A percentile compares a stretch with the other conserved stretches of the same genome.
These are phyloP conservation scores for Aspergillus homomorphus DNA, from an alignment of 495 filamentous ascomycete species.

Conservation along the genomic window DNA sequence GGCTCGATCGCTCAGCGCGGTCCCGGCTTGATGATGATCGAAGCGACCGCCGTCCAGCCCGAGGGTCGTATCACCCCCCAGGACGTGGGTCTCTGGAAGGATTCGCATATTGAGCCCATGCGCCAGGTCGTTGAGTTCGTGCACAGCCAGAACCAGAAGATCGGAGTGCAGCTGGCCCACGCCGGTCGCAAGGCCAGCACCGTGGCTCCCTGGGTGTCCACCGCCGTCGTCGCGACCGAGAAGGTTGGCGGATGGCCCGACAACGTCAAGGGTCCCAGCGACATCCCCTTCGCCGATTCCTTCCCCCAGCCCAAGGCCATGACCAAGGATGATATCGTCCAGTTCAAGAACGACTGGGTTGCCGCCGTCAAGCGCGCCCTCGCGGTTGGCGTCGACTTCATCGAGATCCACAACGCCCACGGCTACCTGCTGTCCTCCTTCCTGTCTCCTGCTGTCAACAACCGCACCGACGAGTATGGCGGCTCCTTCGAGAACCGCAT, in stretches of 20 bases:
- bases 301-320: conserved; percentile 53
- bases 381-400: conserved; percentile 56
- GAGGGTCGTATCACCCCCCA: conserved; percentile 78
- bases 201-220: conserved; percentile 65
- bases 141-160: conserved; percentile 67
- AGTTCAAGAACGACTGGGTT: conserved; percentile 55
- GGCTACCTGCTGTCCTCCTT: conserved; percentile 67
- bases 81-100: conserved; percentile 69
- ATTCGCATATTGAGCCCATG: conserved; percentile 64
- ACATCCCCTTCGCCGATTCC: conserved; percentile 50
- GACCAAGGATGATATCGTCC: conserved; percentile 54
- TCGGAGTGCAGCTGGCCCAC: conserved; percentile 73
- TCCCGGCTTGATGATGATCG: conserved; percentile 64
- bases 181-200: conserved; percentile 72
- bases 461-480: conserved; percentile 63
- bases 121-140: conserved; percentile 64
- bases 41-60: conserved; percentile 67
- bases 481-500: conserved; percentile 64
- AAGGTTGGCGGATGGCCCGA: conserved; percentile 34
- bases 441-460: conserved; percentile 61
- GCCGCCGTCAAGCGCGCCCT: conserved; percentile 55
- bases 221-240: conserved; percentile 33
- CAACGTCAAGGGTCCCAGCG: conserved; percentile 53
- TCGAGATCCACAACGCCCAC: conserved; percentile 59
- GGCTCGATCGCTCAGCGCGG: conserved; percentile 63